Base-by-base conservation (phyloP, 2,329 filamentous ascomycete species). In the Blastomyces parvus region DNA sequence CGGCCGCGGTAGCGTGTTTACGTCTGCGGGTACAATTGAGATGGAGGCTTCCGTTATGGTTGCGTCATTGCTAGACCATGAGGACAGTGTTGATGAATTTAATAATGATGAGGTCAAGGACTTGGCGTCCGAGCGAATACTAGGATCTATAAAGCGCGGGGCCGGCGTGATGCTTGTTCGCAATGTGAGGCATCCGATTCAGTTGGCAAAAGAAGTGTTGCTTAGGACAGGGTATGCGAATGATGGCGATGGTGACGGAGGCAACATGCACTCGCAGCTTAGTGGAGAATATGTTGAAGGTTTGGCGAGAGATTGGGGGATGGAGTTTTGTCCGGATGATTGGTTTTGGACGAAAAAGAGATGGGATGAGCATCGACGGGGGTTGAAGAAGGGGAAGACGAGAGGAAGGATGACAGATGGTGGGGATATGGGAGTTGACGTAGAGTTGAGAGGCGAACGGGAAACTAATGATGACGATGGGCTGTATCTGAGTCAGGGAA, bases 31-130 rank as follows among this genome's bases (percentile, higher is more conserved):
- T 22, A 83, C 86, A 66, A 91, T 92, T 73, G 89, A 96, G 77
- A 86, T 96, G 65, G 91, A 96, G 76, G 89, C 90, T 1, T 89
- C 86, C 9, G 84, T 96, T 60, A 96, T 96, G 91, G 88, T 95
- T 0, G 89, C 88, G 1, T 74, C 73, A 0, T 63, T 75, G 1
- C 65, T 64, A 5, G 61, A 66, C 6, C 50, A 56, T 0, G 36
- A 48, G 50, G 61, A 66, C 7, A 8, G 46, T 42, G 61, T 62
- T 7, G 56, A 61, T 1, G 1, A 63, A 46, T 62, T 53, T 25
- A 8, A 22, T n/a, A 53, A 61, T 46, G 40, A 22, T n/a, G 36
- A 30, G 14, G 64, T 63, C 6, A 58, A 55, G 40, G 22, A 59
- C 61, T 30, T 63, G 62, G 27, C 9, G 9, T 55, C 30, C 17